Base-by-base conservation (phyloP, 2,329 filamentous ascomycete genomes). In the Arthrobotrys sinensis region DNA sequence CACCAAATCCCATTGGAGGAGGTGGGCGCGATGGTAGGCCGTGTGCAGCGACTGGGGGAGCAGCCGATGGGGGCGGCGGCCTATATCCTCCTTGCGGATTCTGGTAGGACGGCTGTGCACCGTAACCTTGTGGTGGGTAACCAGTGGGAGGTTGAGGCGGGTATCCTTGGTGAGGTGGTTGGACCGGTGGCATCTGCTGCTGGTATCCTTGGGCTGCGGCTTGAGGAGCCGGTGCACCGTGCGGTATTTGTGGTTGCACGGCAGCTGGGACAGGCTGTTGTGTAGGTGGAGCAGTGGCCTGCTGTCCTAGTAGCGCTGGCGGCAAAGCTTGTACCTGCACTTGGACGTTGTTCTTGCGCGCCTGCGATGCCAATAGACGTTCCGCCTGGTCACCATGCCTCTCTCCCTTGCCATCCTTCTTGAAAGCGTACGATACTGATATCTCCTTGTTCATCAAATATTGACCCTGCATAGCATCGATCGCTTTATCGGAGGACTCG, bases 391-490 rank as follows among this genome's bases (percentile, higher is more conserved):
- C 96, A 82, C 96, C 96, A 83, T 99, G 96, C 75, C 96, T 88
- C 86, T 98, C 95, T 82, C 95, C 95, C 86, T 97, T 97, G 81
- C 96, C 96, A 83, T 99, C 96, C 86, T 98, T 98, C 88, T 99
- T 99, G 89, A 97, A 98, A 45, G 96, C 96, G 85, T 98, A 99
- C 85, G 98, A 95, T 52, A 99, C 96, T 1, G 92, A 93, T 82
- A 98, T 92, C 85, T 97, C 93, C 86, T 97, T 97, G 87, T 96
- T 97, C 88, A 97, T 94, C 78, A 99, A 90, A 85, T 96, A 98
- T 86, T 98, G 94, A 64, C 93, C 93, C 84, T 97, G 92, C 92
- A 99, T 94, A 84, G 95, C 96, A 81, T 91, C 89, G 80, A 97
- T 93, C 48, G 96, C 94, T 79, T 93, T 91, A 83, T 99, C 96